A percentile compares a stretch with the other conserved stretches of the same genome.
Evolutionary conservation across 2,329 filamentous ascomycete species (phyloP).

Genomic region (Fusarium metavorans): DNA sequence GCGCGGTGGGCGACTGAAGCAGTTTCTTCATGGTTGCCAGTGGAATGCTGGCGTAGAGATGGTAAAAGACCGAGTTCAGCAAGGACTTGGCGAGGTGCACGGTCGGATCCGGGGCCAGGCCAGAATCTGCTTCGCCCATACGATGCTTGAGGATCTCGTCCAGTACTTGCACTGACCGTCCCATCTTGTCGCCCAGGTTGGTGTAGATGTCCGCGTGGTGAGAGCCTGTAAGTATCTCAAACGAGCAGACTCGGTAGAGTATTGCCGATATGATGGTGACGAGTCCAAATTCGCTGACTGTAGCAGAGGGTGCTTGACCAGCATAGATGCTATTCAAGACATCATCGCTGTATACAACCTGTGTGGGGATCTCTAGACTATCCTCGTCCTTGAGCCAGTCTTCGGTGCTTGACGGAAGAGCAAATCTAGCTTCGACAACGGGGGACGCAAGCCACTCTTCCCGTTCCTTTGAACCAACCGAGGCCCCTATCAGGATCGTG

Average conservation of each 20-base stretch:
- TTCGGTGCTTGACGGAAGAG: not conserved
- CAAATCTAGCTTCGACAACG: slow-evolving; percentile 1
- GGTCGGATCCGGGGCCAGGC: not conserved
- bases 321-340: not conserved
- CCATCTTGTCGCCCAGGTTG: not conserved
- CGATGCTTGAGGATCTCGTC: not conserved
- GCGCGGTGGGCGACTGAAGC: not conserved
- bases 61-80: not conserved
- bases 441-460: slow-evolving; percentile 1
- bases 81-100: not conserved
- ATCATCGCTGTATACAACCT: not conserved
- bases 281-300: not conserved
- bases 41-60: not conserved
- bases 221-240: not conserved
- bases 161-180: not conserved
- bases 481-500: slow-evolving; percentile 6
- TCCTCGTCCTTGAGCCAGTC: slow-evolving; percentile 2
- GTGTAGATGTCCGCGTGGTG: not conserved
- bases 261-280: not conserved
- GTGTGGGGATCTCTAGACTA: not conserved
- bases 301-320: not conserved
- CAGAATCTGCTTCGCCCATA: not conserved
- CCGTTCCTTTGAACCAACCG: slow-evolving; percentile 2
- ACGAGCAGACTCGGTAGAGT: not conserved
- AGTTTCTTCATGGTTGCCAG: slow-evolving; percentile 1